phyloP scores from a whole-genome alignment of 257 asterid species.

The Scutellaria minor region DNA sequence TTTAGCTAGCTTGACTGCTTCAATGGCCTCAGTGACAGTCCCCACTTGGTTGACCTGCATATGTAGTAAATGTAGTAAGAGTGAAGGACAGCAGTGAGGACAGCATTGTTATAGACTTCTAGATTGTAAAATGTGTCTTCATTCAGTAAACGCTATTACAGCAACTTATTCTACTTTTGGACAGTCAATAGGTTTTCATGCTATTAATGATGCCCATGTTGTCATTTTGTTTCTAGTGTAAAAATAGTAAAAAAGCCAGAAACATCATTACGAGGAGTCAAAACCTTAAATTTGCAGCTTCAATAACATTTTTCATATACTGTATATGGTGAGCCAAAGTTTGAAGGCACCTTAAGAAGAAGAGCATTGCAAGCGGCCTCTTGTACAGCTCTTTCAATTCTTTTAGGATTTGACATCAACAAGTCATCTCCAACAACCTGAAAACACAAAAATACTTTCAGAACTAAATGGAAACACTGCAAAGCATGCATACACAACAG shows the following conservation, averaged over 20 bases:
- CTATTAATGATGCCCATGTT: constrained; percentile 15
- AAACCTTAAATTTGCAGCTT: constrained; percentile 4
- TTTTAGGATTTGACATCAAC: constrained; percentile 85
- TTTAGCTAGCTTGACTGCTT: constrained; percentile 91
- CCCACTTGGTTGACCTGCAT: constrained; percentile 91
- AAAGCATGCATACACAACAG: constrained; percentile 15
- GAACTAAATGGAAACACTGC: constrained; percentile 18
- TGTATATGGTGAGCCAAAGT: constrained; percentile 20
- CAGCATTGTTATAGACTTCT: constrained; percentile 1
- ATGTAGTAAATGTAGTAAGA: constrained; percentile 32
- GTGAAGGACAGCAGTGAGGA: constrained; percentile 27
- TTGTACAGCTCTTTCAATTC: constrained; percentile 85
- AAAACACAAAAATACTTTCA: constrained; percentile 27
- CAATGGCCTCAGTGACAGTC: constrained; percentile 93
- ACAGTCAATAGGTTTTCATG: constrained; percentile 17
- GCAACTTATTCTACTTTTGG: background rate
- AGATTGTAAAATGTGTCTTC: background rate
- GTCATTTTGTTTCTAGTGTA: background rate
- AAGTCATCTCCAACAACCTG: constrained; percentile 96
- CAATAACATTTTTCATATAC: constrained; percentile 1
- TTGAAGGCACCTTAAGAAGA: constrained; percentile 71
- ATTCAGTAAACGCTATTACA: background rate
- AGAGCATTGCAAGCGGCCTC: constrained; percentile 91
- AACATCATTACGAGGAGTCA: constrained; percentile 19
- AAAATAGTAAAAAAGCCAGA: constrained; percentile 19